phyloP scores from a whole-genome alignment of 148 eudicot species.

The Diospyros lotus region DNA sequence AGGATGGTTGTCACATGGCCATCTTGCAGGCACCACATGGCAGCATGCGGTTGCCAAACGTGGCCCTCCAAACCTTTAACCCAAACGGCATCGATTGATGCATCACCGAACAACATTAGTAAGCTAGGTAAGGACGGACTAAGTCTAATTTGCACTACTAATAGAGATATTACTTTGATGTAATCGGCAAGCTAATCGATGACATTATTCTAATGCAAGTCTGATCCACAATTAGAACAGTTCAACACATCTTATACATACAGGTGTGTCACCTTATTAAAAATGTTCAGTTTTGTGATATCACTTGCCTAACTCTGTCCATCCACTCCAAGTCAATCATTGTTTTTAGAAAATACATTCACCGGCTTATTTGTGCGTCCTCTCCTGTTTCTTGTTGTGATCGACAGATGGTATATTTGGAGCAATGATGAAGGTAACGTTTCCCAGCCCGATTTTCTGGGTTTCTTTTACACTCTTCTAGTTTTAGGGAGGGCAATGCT shows the following conservation, averaged over 20 bases:
- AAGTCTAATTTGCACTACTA: no score
- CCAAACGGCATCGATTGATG: no score
- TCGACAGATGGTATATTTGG: conserved; percentile 90
- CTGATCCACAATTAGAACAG: no score
- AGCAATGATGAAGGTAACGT: conserved; percentile 92
- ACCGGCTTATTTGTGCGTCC: neutral
- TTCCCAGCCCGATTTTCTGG: neutral
- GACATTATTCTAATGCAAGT: no score
- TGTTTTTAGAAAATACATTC: neutral
- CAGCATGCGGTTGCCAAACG: no score
- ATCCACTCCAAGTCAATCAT: neutral
- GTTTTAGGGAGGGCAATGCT: neutral
- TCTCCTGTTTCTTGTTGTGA: conserved; percentile 10
- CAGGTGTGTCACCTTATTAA: neutral
- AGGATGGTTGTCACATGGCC: no score
- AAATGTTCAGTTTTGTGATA: neutral
- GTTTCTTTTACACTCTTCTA: neutral
- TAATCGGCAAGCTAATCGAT: no score
- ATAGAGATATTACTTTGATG: no score
- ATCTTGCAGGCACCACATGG: no score
- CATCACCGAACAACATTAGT: no score
- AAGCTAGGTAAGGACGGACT: no score
- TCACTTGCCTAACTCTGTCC: neutral
- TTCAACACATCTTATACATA: neutral
- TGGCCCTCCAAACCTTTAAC: no score